Conservation (phyloP, 495 filamentous ascomycete genomes). For the Podospora australis region DNA sequence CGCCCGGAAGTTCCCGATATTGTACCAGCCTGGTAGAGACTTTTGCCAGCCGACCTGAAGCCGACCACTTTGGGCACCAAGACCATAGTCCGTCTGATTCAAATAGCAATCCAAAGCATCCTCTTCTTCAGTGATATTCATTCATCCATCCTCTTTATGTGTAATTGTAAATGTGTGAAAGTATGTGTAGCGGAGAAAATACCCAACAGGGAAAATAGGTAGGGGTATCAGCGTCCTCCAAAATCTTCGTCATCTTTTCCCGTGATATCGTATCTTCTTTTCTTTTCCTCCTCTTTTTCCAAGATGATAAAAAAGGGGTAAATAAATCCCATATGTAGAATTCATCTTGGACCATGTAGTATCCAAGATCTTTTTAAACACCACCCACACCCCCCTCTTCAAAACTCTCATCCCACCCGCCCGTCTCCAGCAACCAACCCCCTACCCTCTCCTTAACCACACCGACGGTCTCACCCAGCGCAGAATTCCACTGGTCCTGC, state of each 20-base stretch:
- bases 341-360: too few relatives aligned
- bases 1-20: too few relatives aligned
- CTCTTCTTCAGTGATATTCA: too few relatives aligned
- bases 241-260: background rate
- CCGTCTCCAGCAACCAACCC: constrained; percentile 57
- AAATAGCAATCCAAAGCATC: too few relatives aligned
- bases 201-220: background rate
- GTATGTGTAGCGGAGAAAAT: background rate
- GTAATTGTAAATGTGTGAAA: background rate
- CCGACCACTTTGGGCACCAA: too few relatives aligned
- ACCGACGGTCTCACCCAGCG: constrained; percentile 44
- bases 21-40: too few relatives aligned
- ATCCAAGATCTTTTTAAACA: constrained; percentile 25
- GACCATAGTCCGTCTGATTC: too few relatives aligned
- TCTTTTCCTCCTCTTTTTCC: background rate
- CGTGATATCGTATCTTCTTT: background rate
- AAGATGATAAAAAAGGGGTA: background rate
- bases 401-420: constrained; percentile 67
- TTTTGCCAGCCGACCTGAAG: too few relatives aligned
- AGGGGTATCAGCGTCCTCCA: background rate
- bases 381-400: constrained; percentile 44
- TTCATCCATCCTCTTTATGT: background rate
- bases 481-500: constrained; percentile 72
- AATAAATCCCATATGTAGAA: too few relatives aligned
- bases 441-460: constrained; percentile 52